Base-by-base conservation (phyloP, 2,329 filamentous ascomycete genomes). In the Fusarium stilboides region DNA sequence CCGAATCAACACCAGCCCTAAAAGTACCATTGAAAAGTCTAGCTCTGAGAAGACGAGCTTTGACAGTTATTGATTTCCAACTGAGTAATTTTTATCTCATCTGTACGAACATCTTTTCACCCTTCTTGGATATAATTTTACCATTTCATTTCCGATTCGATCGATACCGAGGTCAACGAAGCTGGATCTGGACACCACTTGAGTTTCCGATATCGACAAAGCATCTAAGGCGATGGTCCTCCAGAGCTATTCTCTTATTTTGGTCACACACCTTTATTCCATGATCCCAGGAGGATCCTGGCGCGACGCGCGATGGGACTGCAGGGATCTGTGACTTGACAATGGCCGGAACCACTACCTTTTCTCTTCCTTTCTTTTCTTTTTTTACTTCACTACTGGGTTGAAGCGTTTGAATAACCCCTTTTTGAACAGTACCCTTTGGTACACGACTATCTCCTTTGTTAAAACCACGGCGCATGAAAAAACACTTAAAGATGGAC, bases 11-110 rank as follows among this genome's bases (percentile, higher is more conserved):
- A 83, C 80, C 63, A 88, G 84, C 72, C 85, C 85, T 37, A 78
- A 85, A 72, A 81, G 82, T 44, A 88, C 85, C 62, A 82, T 87
- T 62, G 86, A 86, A 52, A 81, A 85, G 77, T 80, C 82, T 28
- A 86, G 82, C 76, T 79, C 82, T 60, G 86, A 85, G 64, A 85
- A 84, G 75, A 76, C 75, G 57, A 83, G 81, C 74, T 78, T 83
- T 71, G 83, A 85, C 62, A 82, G 79, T 70, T 78, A 77, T 60
- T 73, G 74, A 58, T 72, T 52, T 10, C 43, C 45, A 51, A 72
- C 40, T 56, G 59, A 59, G 62, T 51, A 34, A 57, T 45, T 60
- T 42, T 34, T 13, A 62, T 53, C 46, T 69, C 66, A 66, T 62
- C 65, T 69, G 66, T 69, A 69, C 57, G 52, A 69, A 65, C 34